Evolutionary conservation across 768 basidiomycete genomes (phyloP), one percentile per base, ranked within the genome.

Genomic region (Calocybe indica): DNA sequence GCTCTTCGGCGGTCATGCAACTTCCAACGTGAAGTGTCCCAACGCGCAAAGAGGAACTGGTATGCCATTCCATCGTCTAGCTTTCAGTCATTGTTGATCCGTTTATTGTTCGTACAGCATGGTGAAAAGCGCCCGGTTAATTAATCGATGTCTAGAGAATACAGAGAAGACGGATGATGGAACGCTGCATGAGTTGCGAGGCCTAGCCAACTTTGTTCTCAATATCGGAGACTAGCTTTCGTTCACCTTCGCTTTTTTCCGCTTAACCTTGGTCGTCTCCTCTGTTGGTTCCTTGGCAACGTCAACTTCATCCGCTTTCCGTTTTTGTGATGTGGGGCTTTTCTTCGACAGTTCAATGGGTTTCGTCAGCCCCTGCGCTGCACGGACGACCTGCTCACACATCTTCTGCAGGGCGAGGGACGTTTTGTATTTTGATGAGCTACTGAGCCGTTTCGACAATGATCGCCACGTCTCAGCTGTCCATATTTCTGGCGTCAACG

Each of bases 401-500:
- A 83, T 75, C 44, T 73, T 74, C 29, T 74, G 73, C 6, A 92
- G 72, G 6, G 78, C 80, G 31, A 73, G 62, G 1, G 85, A 82
- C 5, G 76, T 69, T 58, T 80, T 80, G 65, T 88, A 83, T 22
- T 80, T 75, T n/a, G 78, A 80, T 22, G 22, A 22, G 5, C 67
- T 56, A 37, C 67, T 62, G 8, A 94, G 60, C 44, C 62, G 66
- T 30, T 61, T 60, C 6, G 68, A 65, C 11, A 92, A 63, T 7
- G 56, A 57, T 28, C 69, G 68, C 80, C 92, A 90, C 2, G 66
- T 61, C 4, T 68, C 57, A 1, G 79, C 69, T 44, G 81, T 71
- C 92, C 92, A 95, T 5, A 74, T 63, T 4, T 60, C 53, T 8
- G 58, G 47, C 10, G 72, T 52, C n/a, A 46, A 49, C 5, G 49